Conservation (phyloP, 1,139 yeast species). For the Barnettozyma hawaiiensis region DNA sequence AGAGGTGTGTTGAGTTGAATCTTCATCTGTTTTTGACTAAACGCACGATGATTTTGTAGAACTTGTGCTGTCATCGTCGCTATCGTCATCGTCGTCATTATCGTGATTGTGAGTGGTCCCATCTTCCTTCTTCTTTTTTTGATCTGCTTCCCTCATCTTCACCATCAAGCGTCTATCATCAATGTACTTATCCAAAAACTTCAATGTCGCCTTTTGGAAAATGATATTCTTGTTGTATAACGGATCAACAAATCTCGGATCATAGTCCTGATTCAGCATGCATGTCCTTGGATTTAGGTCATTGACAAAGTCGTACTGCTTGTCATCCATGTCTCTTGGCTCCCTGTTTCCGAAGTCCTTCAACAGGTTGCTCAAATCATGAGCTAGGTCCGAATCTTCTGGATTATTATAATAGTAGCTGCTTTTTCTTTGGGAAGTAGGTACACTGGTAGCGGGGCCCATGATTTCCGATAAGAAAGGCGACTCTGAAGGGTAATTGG, state of each 20-base stretch:
- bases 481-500: slow-evolving; percentile 20
- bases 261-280: slow-evolving; percentile 18
- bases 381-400: neutral
- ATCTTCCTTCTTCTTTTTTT: neutral
- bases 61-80: neutral
- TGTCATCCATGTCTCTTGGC: neutral
- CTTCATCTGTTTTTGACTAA: no score
- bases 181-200: slow-evolving; percentile 16
- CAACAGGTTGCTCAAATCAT: neutral
- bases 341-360: neutral
- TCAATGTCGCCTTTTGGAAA: slow-evolving; percentile 14
- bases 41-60: neutral
- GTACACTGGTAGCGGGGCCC: neutral
- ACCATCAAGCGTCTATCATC: slow-evolving; percentile 21
- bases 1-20: no score
- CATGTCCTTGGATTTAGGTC: slow-evolving; percentile 12
- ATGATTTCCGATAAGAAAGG: slow-evolving; percentile 3
- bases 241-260: slow-evolving; percentile 23
- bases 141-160: slow-evolving; percentile 11
- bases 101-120: neutral
- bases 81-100: neutral
- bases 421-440: neutral
- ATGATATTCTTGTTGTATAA: slow-evolving; percentile 13
- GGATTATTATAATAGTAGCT: neutral
- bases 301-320: slow-evolving; percentile 13